A percentile compares a stretch with the other conserved stretches of the same genome.
Evolutionary conservation across 2,329 filamentous ascomycete species (phyloP).

Genomic region (Aspergillus proliferans): DNA sequence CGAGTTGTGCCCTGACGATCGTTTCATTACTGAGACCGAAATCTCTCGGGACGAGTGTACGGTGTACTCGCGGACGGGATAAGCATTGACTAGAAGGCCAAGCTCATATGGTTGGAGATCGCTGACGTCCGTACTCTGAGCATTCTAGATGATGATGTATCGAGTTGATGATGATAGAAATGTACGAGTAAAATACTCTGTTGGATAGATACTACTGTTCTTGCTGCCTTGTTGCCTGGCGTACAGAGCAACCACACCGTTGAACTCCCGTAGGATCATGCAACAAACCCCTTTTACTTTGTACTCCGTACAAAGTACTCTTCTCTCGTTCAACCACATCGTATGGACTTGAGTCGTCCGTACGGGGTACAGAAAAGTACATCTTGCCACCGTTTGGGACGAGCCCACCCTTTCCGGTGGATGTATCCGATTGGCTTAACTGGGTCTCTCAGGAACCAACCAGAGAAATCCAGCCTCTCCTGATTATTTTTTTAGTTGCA

Average conservation of each 20-base stretch:
- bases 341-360: not conserved
- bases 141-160: no score
- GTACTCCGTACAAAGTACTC: no score
- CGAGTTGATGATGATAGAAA: no score
- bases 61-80: not conserved
- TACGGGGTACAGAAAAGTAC: not conserved
- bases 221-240: no score
- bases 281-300: no score
- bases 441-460: not conserved
- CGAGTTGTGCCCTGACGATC: not conserved
- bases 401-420: not conserved
- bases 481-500: not conserved
- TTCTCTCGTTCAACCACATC: no score
- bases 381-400: not conserved
- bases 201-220: no score
- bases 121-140: no score
- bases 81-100: not conserved
- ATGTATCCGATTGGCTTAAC: not conserved
- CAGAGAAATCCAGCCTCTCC: not conserved
- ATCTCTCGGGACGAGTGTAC: not conserved
- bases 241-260: no score
- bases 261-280: no score
- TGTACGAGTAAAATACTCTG: no score
- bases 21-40: not conserved
- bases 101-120: not conserved